Evolutionary conservation across 257 asterid species (phyloP).

Genomic region (Petrea volubilis): DNA sequence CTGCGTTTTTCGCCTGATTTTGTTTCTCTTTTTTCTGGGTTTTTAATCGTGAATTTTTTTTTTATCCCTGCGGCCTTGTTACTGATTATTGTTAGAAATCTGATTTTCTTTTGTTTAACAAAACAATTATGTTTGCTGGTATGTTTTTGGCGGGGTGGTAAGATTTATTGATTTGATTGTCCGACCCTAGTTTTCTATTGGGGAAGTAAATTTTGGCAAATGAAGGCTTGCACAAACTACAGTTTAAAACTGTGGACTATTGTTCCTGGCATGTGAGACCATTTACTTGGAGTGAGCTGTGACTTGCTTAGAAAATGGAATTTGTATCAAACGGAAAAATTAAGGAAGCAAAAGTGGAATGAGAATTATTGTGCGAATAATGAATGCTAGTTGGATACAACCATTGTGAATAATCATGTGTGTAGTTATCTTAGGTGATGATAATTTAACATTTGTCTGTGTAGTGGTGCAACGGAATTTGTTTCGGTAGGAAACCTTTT

Average conservation of each 20-base stretch:
- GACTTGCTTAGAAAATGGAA: neutral
- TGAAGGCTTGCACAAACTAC: neutral
- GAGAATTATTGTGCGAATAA: conserved; percentile 1
- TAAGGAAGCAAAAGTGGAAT: neutral
- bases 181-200: neutral
- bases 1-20: neutral
- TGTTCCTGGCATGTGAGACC: neutral
- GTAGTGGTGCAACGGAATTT: too few species aligned
- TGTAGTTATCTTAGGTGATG: too few species aligned
- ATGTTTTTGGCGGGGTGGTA: neutral
- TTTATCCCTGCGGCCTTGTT: neutral
- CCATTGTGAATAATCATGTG: neutral
- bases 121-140: conserved; percentile 12
- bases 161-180: conserved; percentile 13
- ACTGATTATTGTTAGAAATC: neutral
- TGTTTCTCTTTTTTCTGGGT: neutral
- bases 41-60: neutral
- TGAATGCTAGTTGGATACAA: neutral
- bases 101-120: neutral
- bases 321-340: neutral
- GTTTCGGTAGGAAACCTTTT: neutral
- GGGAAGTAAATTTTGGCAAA: neutral
- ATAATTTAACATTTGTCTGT: too few species aligned
- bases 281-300: neutral
- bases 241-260: neutral